phyloP scores from a whole-genome alignment of 148 eudicot genomes.

The Camellia sinensis region DNA sequence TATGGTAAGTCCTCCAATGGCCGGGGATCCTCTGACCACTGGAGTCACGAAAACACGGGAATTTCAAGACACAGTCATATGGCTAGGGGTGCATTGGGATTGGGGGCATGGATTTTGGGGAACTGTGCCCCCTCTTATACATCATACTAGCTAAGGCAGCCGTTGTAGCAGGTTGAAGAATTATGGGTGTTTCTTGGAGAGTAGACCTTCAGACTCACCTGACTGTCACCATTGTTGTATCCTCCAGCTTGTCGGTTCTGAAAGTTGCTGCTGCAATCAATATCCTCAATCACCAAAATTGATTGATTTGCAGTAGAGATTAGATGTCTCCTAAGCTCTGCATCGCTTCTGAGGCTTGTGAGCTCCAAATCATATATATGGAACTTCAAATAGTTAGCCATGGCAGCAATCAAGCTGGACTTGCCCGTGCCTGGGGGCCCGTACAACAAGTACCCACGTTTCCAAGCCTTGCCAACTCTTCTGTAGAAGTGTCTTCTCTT shows the following conservation, averaged over 20 bases:
- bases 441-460: constrained; percentile 28
- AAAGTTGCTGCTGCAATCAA: constrained; percentile 23
- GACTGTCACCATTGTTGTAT: neutral
- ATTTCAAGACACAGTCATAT: no score
- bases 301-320: constrained; percentile 16
- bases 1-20: no score
- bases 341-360: neutral
- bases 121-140: no score
- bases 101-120: no score
- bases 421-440: constrained; percentile 33
- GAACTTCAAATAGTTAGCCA: constrained; percentile 27
- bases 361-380: constrained; percentile 24
- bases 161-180: neutral
- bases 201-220: neutral
- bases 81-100: no score
- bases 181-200: no score
- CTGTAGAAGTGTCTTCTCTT: constrained; percentile 21
- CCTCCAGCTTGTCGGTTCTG: constrained; percentile 12
- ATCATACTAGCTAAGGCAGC: no score
- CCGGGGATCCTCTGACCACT: no score
- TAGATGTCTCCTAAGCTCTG: constrained; percentile 15
- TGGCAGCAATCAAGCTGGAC: constrained; percentile 30
- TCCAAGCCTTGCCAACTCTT: constrained; percentile 23
- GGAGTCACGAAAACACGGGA: no score
- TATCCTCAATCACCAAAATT: constrained; percentile 26